A percentile compares a stretch with the other conserved stretches of the same genome.
Conservation (phyloP, 192 early-diverging fungal species). For the Backusella tarrabulga region DNA sequence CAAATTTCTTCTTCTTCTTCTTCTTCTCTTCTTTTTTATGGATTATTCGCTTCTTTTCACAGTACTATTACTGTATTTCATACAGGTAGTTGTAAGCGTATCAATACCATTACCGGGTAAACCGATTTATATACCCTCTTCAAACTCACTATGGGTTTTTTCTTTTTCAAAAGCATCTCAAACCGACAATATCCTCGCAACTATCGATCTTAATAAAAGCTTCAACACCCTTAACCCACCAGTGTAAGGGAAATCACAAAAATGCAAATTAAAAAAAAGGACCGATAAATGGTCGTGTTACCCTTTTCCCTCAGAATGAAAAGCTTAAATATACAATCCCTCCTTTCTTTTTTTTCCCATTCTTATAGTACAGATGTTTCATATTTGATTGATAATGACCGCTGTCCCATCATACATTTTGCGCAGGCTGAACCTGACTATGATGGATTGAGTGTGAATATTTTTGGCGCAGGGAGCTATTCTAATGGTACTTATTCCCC, state of each 20-base stretch:
- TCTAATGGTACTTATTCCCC: background rate
- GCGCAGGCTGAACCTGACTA: background rate
- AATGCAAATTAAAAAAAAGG: background rate
- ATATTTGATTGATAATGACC: background rate
- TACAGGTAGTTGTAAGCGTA: background rate
- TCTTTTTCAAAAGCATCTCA: conserved; percentile 2
- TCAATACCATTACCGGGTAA: conserved; percentile 3
- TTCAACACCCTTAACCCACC: conserved; percentile 3
- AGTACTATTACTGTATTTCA: background rate
- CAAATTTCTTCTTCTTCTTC: background rate
- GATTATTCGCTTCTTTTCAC: background rate
- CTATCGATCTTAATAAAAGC: conserved; percentile 4
- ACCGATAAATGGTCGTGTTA: background rate
- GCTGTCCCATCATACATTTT: conserved; percentile 7
- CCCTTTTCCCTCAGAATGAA: background rate
- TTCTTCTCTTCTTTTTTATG: background rate
- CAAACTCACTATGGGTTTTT: conserved; percentile 11
- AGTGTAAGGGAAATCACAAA: background rate
- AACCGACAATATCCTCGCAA: background rate
- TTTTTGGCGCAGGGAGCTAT: conserved; percentile 10
- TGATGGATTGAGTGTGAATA: conserved; percentile 10
- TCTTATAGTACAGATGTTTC: background rate
- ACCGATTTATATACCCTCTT: conserved; percentile 1
- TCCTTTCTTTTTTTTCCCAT: background rate
- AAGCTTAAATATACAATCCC: background rate